phyloP scores from a whole-genome alignment of 2,329 filamentous ascomycete species.

The Aspergillus sp. region DNA sequence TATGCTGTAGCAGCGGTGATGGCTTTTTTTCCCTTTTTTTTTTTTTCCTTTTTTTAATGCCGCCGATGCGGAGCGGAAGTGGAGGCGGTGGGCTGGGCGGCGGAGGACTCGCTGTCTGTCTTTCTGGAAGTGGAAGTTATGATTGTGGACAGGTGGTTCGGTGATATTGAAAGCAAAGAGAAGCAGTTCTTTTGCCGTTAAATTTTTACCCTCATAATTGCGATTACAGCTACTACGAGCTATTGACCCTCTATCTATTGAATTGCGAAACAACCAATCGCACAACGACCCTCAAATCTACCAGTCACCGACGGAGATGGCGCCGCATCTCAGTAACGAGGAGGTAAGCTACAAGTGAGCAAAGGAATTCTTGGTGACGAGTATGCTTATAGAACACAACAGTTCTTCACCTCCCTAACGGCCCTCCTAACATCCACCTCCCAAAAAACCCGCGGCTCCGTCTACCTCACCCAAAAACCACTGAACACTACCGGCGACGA shows the following conservation, averaged over 20 bases:
- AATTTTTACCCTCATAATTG: neutral
- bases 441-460: slow-evolving; percentile 35
- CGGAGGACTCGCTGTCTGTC: slow-evolving; percentile 9
- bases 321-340: slow-evolving; percentile 34
- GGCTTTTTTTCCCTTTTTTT: too few relatives aligned
- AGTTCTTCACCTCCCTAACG: slow-evolving; percentile 40
- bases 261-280: neutral
- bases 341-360: slow-evolving; percentile 25
- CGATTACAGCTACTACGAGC: neutral
- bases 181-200: neutral
- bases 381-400: slow-evolving; percentile 1
- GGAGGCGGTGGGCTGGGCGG: slow-evolving; percentile 12
- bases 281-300: neutral
- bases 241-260: too few relatives aligned
- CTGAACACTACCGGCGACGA: slow-evolving; percentile 24
- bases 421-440: slow-evolving; percentile 35
- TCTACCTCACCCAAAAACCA: slow-evolving; percentile 40
- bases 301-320: slow-evolving; percentile 16
- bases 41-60: slow-evolving; percentile 10
- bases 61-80: slow-evolving; percentile 12
- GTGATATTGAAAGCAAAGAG: neutral
- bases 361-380: too few relatives aligned
- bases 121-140: slow-evolving; percentile 2
- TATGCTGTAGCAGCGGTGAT: neutral
- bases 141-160: neutral